Percentiles rank a stretch among this genome's conserved stretches.
Conservation (phyloP, 2,329 filamentous ascomycete genomes). For the Aspergillus clavatus region DNA sequence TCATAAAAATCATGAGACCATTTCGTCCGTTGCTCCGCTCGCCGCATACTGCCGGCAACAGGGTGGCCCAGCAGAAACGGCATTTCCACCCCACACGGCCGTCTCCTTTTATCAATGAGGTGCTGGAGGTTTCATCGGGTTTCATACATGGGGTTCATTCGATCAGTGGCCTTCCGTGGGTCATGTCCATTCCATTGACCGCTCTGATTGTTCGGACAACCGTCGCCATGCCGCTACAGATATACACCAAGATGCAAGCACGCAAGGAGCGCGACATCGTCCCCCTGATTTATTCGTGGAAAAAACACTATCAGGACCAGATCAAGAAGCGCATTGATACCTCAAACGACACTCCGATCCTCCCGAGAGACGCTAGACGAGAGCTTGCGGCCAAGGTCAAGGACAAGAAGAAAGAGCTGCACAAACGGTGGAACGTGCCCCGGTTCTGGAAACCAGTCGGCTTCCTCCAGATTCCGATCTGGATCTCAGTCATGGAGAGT, state of each 20-base stretch:
- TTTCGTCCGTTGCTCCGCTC: constrained; percentile 9
- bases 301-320: constrained; percentile 13
- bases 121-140: constrained; percentile 42
- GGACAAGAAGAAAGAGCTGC: constrained; percentile 26
- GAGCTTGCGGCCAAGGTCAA: constrained; percentile 22
- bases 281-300: constrained; percentile 42
- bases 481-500: constrained; percentile 45
- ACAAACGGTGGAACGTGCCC: constrained; percentile 31
- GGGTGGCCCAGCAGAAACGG: constrained; percentile 30
- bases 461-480: constrained; percentile 44
- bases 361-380: constrained; percentile 8
- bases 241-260: constrained; percentile 39
- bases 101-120: constrained; percentile 39
- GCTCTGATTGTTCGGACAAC: constrained; percentile 48
- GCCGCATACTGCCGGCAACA: constrained; percentile 3
- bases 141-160: constrained; percentile 50
- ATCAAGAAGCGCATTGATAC: neutral
- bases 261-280: constrained; percentile 39
- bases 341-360: constrained; percentile 9
- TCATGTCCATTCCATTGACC: constrained; percentile 50
- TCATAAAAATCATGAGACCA: constrained; percentile 8
- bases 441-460: constrained; percentile 30
- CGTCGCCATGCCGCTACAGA: constrained; percentile 46
- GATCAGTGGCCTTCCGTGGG: constrained; percentile 50
- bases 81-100: constrained; percentile 49